phyloP scores from a whole-genome alignment of 2,329 filamentous ascomycete species.

The Verticillium nubilum region DNA sequence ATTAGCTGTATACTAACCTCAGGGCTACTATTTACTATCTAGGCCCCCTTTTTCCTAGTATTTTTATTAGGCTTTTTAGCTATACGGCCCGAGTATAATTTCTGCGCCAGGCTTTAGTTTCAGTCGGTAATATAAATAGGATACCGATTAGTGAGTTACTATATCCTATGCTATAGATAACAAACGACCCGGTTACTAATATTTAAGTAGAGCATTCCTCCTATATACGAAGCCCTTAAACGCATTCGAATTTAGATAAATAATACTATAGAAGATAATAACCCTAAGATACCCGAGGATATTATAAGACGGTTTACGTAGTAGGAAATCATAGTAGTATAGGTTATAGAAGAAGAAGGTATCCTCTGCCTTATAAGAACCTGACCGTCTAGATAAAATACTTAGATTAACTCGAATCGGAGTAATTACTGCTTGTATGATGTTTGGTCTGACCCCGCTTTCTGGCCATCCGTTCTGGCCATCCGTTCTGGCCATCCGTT shows the following conservation, averaged over 20 bases:
- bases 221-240: constrained; percentile 25
- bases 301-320: constrained; percentile 26
- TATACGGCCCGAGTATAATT: constrained; percentile 18
- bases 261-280: constrained; percentile 10
- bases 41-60: too few species aligned
- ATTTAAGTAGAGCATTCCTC: constrained; percentile 31
- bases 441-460: too few species aligned
- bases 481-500: too few species aligned
- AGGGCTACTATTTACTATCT: too few species aligned
- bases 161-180: neutral
- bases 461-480: too few species aligned
- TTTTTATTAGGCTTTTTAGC: constrained; percentile 33
- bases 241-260: constrained; percentile 30
- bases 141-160: constrained; percentile 28
- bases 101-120: constrained; percentile 28
- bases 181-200: constrained; percentile 4
- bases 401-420: too few species aligned
- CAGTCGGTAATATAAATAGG: constrained; percentile 27
- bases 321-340: constrained; percentile 32
- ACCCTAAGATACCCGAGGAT: constrained; percentile 11
- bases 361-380: constrained; percentile 33
- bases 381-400: too few species aligned
- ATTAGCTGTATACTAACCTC: constrained; percentile 34
- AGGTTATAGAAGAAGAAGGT: constrained; percentile 25
- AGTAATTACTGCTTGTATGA: too few species aligned